Evolutionary conservation across 78 protist genomes (phyloP).

Genomic region (Salpingoeca rosetta): DNA sequence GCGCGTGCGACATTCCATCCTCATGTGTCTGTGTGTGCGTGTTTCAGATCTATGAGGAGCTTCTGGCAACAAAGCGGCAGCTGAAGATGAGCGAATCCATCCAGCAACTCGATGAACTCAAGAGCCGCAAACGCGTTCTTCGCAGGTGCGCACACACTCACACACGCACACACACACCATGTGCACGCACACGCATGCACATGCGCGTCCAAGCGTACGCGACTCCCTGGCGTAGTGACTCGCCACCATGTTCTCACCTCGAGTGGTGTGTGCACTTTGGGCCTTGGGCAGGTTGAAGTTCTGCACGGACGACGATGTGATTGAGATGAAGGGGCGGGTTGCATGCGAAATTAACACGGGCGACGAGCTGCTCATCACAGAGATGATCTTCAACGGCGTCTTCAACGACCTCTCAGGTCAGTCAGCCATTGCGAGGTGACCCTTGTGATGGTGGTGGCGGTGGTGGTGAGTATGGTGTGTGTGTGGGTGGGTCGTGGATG

Average conservation of each 20-base stretch:
- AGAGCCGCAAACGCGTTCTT: conserved; percentile 60
- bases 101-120: conserved; percentile 62
- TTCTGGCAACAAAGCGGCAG: no score
- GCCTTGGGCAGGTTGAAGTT: conserved; percentile 54
- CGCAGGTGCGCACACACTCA: no score
- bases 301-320: conserved; percentile 60
- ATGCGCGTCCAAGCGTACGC: no score
- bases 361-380: conserved; percentile 86
- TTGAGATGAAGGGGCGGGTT: conserved; percentile 80
- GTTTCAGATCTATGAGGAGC: no score
- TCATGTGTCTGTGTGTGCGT: no score
- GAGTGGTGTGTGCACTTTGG: not conserved
- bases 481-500: conserved; percentile 58
- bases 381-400: conserved; percentile 79
- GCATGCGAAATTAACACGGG: conserved; percentile 88
- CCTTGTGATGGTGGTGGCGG: no score
- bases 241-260: not conserved
- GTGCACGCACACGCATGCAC: no score
- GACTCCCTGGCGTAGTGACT: no score
- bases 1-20: no score
- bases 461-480: no score
- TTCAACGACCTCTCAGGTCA: conserved; percentile 67
- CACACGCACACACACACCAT: no score
- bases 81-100: conserved; percentile 33
- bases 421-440: conserved; percentile 65